Base-by-base conservation (phyloP, 2,329 filamentous ascomycete species). In the Aureobasidium namibiae region DNA sequence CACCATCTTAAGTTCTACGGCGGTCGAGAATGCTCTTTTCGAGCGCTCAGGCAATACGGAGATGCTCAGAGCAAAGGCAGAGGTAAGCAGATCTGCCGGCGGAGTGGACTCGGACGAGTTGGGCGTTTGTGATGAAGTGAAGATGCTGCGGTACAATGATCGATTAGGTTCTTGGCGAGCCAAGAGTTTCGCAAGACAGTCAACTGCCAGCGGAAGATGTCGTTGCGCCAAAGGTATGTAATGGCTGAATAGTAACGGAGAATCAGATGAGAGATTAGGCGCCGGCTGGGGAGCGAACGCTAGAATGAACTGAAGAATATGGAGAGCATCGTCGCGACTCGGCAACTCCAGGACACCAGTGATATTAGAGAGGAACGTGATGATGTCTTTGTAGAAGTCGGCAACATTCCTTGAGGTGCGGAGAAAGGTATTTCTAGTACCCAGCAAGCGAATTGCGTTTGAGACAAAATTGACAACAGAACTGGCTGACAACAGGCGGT, bases 381-480 rank as follows among this genome's bases (percentile, higher is more conserved):
- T 84, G 31, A 91, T 79, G 71, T 99, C 94, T 74, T 99, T 99
- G 89, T 96, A 95, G 67, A 97, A 92, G 72, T 99, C 94, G 64
- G 96, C 78, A 0, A 89, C 94, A 73, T 96, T 96, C 68, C 82
- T 80, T 64, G 94, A 82, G 3, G 86, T 90, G 39, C 90, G 85
- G 42, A 97, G 76, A 31, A 97, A 81, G 80, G 92, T 89, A 65
- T 90, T 90, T 14, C 91, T 87, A 4, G 92, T 96, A 31, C 92
- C 94, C 14, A 97, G 80, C 65, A 94, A 89, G 61, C 91, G 82
- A 63, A 97, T 91, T 4, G 92, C 83, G 46, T 86, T 86, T 60
- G 90, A 90, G 9, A 96, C 76, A 67, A 96, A 90, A 65, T 89
- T 90, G 67, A 96, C 81, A 18, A 96, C 86, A 6, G 82, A 75